Evolutionary conservation across 805 yeast species (phyloP).

Genomic region (Blastobotrys robertii): DNA sequence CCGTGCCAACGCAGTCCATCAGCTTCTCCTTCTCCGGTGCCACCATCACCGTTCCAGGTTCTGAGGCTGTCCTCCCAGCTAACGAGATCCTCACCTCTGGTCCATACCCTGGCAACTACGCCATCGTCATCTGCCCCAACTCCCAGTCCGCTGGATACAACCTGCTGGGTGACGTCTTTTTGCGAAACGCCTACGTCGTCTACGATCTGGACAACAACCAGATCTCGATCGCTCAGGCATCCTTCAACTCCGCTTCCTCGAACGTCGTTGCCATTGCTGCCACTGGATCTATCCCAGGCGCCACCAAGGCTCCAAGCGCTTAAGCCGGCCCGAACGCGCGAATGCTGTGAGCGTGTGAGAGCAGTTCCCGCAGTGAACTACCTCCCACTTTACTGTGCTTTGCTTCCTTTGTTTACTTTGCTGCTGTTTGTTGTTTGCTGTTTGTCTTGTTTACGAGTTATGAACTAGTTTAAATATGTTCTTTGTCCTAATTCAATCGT

Average conservation of each 20-base stretch:
- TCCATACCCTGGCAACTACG: conserved; percentile 3
- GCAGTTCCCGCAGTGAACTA: neutral
- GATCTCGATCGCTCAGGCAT: conserved; percentile 46
- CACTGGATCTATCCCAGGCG: conserved; percentile 2
- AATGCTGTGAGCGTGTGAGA: neutral
- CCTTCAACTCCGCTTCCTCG: conserved; percentile 15
- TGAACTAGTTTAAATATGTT: too few species aligned
- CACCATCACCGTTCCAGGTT: conserved; percentile 3
- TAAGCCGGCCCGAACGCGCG: neutral
- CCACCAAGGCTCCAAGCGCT: neutral
- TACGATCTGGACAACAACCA: conserved; percentile 48
- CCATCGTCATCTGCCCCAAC: neutral
- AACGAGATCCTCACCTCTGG: conserved; percentile 6
- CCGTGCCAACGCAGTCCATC: conserved; percentile 2
- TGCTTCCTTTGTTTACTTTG: too few species aligned
- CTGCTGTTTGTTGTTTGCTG: too few species aligned
- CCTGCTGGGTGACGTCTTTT: conserved; percentile 49
- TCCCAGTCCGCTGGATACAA: neutral
- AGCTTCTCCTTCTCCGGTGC: conserved; percentile 2
- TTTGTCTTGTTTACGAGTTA: too few species aligned
- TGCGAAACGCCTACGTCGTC: conserved; percentile 54
- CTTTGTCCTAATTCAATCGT: too few species aligned
- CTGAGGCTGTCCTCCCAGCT: conserved; percentile 12
- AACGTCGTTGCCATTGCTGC: conserved; percentile 18
- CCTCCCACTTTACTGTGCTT: too few species aligned